Conservation (phyloP, 2,329 filamentous ascomycete species). For the Trichoderma polysporum region DNA sequence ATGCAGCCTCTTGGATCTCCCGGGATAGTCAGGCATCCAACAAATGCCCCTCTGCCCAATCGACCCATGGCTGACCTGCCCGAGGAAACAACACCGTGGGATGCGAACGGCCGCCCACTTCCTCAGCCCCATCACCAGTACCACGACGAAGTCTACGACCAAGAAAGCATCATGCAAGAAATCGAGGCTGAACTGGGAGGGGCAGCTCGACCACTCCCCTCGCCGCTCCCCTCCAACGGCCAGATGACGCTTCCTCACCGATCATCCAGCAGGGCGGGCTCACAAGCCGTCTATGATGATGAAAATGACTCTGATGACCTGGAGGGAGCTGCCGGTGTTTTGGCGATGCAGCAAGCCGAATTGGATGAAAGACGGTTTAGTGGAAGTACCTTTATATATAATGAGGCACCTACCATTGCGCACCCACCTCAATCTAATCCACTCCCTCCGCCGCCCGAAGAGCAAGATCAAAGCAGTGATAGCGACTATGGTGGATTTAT, state of each 20-base stretch:
- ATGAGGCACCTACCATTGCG: conserved; percentile 28
- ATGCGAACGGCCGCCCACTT: conserved; percentile 35
- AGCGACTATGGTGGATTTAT: conserved; percentile 65
- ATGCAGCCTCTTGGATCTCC: conserved; percentile 43
- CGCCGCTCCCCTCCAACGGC: conserved; percentile 40
- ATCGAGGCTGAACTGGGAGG: conserved; percentile 55
- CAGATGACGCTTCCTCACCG: conserved; percentile 42
- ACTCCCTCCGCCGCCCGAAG: conserved; percentile 50
- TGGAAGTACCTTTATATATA: conserved; percentile 33
- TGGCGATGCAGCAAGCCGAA: conserved; percentile 82
- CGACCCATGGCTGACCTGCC: conserved; percentile 48
- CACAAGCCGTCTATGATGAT: conserved; percentile 30
- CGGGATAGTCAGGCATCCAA: conserved; percentile 57
- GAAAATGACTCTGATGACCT: conserved; percentile 78
- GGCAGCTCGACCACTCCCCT: conserved; percentile 39
- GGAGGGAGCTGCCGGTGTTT: conserved; percentile 79
- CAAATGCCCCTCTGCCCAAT: conserved; percentile 59
- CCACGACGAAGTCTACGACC: conserved; percentile 42
- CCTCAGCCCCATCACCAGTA: conserved; percentile 23
- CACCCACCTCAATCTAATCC: conserved; percentile 29
- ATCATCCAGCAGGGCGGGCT: conserved; percentile 13
- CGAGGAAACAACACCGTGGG: conserved; percentile 45
- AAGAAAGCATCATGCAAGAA: conserved; percentile 57
- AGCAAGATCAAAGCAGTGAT: conserved; percentile 58
- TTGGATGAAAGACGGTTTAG: conserved; percentile 63